phyloP scores from a whole-genome alignment of 345 rosid species.

The Lenwebbia sp. region DNA sequence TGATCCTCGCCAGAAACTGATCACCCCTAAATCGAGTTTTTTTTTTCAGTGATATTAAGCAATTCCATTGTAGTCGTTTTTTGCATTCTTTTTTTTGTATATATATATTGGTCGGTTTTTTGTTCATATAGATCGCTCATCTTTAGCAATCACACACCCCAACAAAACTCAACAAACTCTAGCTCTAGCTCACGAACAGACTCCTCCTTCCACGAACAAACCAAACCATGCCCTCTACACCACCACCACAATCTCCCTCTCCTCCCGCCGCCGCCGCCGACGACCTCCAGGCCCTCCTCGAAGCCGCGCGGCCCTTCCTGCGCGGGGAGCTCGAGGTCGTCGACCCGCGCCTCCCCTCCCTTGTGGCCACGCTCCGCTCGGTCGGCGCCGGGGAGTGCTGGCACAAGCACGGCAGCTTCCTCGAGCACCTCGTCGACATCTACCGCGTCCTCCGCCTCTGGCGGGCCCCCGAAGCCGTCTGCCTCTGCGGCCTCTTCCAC shows the following conservation, averaged over 20 bases:
- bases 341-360: slow-evolving; percentile 50
- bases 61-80: too few species aligned
- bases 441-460: slow-evolving; percentile 77
- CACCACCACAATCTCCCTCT: background rate
- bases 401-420: slow-evolving; percentile 96
- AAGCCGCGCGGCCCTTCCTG: slow-evolving; percentile 74
- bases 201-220: background rate
- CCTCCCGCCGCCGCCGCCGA: background rate
- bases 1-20: too few species aligned
- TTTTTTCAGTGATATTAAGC: too few species aligned
- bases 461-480: slow-evolving; percentile 68
- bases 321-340: slow-evolving; percentile 71
- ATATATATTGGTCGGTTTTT: too few species aligned
- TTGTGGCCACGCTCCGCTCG: slow-evolving; percentile 60
- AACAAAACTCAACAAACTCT: background rate
- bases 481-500: slow-evolving; percentile 92
- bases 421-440: slow-evolving; percentile 72
- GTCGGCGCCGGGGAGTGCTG: slow-evolving; percentile 99
- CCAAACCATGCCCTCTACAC: background rate
- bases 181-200: background rate
- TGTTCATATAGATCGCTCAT: too few species aligned
- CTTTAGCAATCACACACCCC: too few species aligned
- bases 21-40: too few species aligned
- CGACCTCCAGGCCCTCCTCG: slow-evolving; percentile 26
- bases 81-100: too few species aligned